Evolutionary conservation across 305 asterid genomes (phyloP), one percentile per base, ranked within the genome.

Genomic region (Fraxinus sp.): DNA sequence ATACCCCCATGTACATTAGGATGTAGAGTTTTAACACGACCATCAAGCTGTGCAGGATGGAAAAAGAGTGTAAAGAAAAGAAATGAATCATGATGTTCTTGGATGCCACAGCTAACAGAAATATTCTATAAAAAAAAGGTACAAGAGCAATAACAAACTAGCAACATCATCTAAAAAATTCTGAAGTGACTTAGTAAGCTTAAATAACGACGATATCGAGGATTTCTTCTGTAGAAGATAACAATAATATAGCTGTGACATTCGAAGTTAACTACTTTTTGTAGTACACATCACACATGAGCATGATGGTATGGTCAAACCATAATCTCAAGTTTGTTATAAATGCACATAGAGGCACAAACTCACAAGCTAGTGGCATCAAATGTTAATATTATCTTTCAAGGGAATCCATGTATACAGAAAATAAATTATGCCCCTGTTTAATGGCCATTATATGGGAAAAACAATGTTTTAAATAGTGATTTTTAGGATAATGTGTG

Each of bases 11-110:
- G 98, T 82, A 94, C 86, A 81, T 84, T 89, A 33, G 99, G 99
- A 86, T 96, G 98, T 71, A 96, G 88, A 49, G 99, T 96, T 91
- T 96, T 96, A 77, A 96, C 99, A 84, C 99, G 98, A 7, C 99
- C 99, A 86, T 96, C 98, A 83, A 96, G 98, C 98, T 94, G 91
- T 64, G 84, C 46, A 81, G 35, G 28, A 86, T 81, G 26, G 46
- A 85, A 32, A 75, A 44, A 68, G 13, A 24, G 1, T 75, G 81
- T 70, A 11, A 13, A 35, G 66, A 81, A 41, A 26, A 39, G 4
- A 32, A 49, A 49, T 57, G 71, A 84, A 80, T 62, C 84, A 46
- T 41, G 33, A 9, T 52, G 39, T 8, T 26, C 74, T 79, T 39
- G 72, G 52, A 59, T 6, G n/a, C 9, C 72, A 26, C 26, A 39